Evolutionary conservation across 306 rosid genomes (phyloP).

Genomic region (Quercus mongolica): DNA sequence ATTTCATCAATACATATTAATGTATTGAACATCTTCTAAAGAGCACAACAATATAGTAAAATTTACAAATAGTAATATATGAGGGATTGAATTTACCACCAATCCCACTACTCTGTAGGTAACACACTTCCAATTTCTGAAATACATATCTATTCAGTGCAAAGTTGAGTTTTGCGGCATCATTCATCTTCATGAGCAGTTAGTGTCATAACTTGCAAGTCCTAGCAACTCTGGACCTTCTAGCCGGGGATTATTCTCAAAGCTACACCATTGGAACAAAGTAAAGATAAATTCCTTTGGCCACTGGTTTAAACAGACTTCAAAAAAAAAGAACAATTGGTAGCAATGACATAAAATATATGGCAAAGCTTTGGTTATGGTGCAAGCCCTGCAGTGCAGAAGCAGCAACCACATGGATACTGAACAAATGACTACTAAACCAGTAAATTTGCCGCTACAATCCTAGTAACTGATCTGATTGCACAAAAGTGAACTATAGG

Average conservation of each 20-base stretch:
- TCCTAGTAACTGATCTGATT: not conserved
- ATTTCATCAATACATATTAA: conserved; percentile 49
- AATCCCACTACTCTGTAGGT: conserved; percentile 51
- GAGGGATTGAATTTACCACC: conserved; percentile 37
- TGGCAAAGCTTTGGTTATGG: not conserved
- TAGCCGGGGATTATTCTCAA: conserved; percentile 79
- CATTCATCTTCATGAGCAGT: conserved; percentile 62
- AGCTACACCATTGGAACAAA: conserved; percentile 53
- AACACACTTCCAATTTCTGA: conserved; percentile 38
- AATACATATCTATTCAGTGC: conserved; percentile 36
- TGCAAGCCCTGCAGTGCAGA: not conserved
- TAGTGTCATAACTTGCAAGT: conserved; percentile 87
- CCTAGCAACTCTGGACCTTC: conserved; percentile 98
- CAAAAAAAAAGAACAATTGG: not conserved
- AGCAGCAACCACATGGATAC: not conserved
- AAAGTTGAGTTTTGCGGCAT: conserved; percentile 31
- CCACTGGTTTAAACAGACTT: not conserved
- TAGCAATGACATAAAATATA: not conserved
- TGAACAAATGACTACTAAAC: not conserved
- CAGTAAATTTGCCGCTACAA: not conserved
- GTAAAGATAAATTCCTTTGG: conserved; percentile 13
- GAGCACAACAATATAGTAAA: conserved; percentile 30
- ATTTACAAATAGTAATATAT: conserved; percentile 51
- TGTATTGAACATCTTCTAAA: conserved; percentile 30
- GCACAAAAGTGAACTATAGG: not conserved